Percentiles rank a stretch among this genome's conserved stretches.
Conservation (phyloP, 495 filamentous ascomycete genomes). For the Massariosphaeria phaeospora region DNA sequence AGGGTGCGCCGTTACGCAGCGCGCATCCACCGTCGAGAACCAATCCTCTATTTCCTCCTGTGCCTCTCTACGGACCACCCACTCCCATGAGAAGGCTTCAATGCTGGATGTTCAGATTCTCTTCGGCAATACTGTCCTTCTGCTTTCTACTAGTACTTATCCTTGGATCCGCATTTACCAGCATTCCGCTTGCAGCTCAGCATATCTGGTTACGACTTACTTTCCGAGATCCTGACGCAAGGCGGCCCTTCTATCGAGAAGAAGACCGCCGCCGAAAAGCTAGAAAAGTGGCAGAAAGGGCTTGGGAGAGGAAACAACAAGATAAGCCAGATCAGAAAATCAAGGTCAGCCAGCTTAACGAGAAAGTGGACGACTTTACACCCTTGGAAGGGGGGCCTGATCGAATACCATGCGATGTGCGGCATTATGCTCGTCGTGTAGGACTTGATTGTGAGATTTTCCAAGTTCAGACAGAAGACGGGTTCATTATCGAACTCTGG, state of each 20-base stretch:
- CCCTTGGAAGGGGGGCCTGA: slow-evolving; percentile 78
- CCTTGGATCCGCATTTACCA: slow-evolving; percentile 62
- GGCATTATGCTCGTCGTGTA: slow-evolving; percentile 83
- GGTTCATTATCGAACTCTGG: slow-evolving; percentile 83
- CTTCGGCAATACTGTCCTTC: slow-evolving; percentile 71
- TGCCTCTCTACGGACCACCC: slow-evolving; percentile 78
- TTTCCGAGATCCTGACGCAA: slow-evolving; percentile 52
- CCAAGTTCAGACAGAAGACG: slow-evolving; percentile 88
- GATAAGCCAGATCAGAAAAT: slow-evolving; percentile 31
- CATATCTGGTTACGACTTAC: slow-evolving; percentile 48
- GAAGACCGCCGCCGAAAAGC: slow-evolving; percentile 55
- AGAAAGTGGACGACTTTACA: slow-evolving; percentile 51
- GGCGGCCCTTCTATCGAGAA: slow-evolving; percentile 64
- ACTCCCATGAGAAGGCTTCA: slow-evolving; percentile 59
- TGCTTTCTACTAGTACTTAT: slow-evolving; percentile 72
- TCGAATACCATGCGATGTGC: slow-evolving; percentile 68
- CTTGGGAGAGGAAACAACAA: slow-evolving; percentile 54
- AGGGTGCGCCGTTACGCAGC: slow-evolving; percentile 39
- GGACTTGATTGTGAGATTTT: slow-evolving; percentile 82
- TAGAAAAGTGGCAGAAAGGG: slow-evolving; percentile 52
- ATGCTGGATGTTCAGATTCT: slow-evolving; percentile 54
- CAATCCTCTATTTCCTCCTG: slow-evolving; percentile 81
- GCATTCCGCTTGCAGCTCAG: slow-evolving; percentile 48
- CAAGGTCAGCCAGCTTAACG: slow-evolving; percentile 42
- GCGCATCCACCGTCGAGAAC: slow-evolving; percentile 57